phyloP scores from a whole-genome alignment of 305 asterid genomes.

The Fraxinus velutina region DNA sequence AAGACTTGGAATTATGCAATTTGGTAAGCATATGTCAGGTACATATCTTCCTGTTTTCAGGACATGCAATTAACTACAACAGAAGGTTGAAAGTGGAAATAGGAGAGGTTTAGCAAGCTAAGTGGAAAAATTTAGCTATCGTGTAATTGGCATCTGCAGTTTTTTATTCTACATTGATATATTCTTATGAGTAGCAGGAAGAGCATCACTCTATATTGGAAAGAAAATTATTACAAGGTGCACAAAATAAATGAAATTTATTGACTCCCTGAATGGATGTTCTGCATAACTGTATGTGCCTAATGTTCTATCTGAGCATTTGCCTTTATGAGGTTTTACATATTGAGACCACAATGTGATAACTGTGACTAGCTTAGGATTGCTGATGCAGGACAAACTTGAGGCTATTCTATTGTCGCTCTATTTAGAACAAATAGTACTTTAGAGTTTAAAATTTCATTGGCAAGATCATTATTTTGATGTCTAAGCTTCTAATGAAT shows the following conservation, averaged over 20 bases:
- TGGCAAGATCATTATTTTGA: not conserved
- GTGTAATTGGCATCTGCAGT: not conserved
- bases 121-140: not conserved
- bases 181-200: not conserved
- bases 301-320: not conserved
- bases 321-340: not conserved
- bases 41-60: not conserved
- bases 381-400: not conserved
- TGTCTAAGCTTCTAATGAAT: not conserved
- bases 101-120: not conserved
- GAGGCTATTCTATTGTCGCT: not conserved
- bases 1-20: not conserved
- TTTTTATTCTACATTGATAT: not conserved
- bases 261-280: not conserved
- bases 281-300: not conserved
- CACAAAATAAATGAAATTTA: not conserved
- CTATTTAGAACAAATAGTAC: not conserved
- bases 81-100: not conserved
- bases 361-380: not conserved
- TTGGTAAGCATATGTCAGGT: not conserved
- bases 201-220: not conserved
- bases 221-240: not conserved
- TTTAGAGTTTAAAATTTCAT: not conserved
- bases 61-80: not conserved
- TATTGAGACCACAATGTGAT: not conserved